A percentile compares a stretch with the other conserved stretches of the same genome.
Conservation (phyloP, 805 yeast species). For the Cyberlindnera maclurae region DNA sequence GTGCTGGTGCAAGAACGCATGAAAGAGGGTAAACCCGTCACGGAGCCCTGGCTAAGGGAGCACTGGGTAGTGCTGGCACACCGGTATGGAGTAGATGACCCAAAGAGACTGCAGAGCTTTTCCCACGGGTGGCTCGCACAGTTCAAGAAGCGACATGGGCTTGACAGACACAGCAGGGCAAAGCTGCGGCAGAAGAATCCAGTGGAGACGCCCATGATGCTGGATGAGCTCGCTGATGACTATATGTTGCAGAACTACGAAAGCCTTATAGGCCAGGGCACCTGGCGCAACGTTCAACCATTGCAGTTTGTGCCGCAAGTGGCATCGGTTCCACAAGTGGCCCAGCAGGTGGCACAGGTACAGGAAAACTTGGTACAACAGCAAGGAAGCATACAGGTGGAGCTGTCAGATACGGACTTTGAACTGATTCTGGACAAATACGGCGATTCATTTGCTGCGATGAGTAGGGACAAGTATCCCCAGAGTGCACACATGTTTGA, state of each 20-base stretch:
- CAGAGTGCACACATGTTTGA: conserved; percentile 6
- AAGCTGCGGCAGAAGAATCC: not conserved
- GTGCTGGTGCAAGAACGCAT: conserved; percentile 39
- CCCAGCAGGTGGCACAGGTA: conserved; percentile 1
- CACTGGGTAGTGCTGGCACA: conserved; percentile 52
- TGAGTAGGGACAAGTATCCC: conserved; percentile 8
- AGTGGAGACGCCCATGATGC: not conserved
- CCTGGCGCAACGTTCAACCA: not conserved
- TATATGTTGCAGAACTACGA: conserved; percentile 5
- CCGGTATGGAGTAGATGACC: conserved; percentile 51
- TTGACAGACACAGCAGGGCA: conserved; percentile 22
- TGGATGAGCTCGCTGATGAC: conserved; percentile 3
- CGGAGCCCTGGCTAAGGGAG: conserved; percentile 48
- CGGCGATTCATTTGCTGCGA: conserved; percentile 6
- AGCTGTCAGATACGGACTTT: conserved; percentile 8
- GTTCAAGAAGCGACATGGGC: conserved; percentile 52
- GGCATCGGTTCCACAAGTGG: not conserved
- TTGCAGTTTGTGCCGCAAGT: not conserved
- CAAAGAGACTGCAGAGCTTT: conserved; percentile 46
- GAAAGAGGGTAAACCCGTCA: conserved; percentile 38
- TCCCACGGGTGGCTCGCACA: conserved; percentile 60
- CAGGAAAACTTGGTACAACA: conserved; percentile 2
- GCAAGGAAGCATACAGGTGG: not conserved
- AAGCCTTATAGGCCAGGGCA: not conserved
- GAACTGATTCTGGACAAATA: conserved; percentile 11